These are phyloP conservation scores for Colletotrichum coccodes DNA, from an alignment of 2,329 filamentous ascomycete species.

Conservation along the genomic window DNA sequence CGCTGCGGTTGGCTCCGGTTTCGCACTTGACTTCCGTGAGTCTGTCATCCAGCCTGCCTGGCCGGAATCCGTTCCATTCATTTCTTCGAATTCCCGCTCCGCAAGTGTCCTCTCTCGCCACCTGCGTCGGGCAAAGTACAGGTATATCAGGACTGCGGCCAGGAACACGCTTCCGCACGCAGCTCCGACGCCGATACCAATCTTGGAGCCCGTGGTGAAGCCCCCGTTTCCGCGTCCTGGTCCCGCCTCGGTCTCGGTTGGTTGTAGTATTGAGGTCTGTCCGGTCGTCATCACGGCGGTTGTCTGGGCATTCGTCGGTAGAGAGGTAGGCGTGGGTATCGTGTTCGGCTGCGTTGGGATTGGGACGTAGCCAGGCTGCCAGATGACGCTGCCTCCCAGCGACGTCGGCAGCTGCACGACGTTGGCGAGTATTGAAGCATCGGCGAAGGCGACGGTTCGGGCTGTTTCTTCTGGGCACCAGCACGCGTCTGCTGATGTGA, in stretches of 20 bases:
- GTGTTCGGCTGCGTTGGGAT: constrained; percentile 13
- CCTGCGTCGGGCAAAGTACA: constrained; percentile 35
- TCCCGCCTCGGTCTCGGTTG: not conserved
- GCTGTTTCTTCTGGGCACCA: constrained; percentile 40
- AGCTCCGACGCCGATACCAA: constrained; percentile 37
- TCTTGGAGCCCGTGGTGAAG: constrained; percentile 38
- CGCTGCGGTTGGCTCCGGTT: not conserved
- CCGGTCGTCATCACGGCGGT: constrained; percentile 7
- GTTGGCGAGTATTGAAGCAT: constrained; percentile 37
- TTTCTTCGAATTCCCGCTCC: not conserved
- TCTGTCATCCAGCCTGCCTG: not conserved
- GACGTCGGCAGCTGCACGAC: constrained; percentile 40
- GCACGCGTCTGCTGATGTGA: constrained; percentile 40
- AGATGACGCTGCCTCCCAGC: constrained; percentile 39
- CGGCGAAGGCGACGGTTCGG: constrained; percentile 39
- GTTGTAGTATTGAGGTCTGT: not conserved
- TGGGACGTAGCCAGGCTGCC: constrained; percentile 38
- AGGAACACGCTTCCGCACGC: constrained; percentile 35
- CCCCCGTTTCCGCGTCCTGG: not conserved
- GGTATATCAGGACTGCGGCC: constrained; percentile 31
- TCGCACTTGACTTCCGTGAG: not conserved
- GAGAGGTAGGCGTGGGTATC: not conserved
- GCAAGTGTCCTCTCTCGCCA: not conserved
- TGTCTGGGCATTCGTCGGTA: not conserved
- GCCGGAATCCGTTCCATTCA: not conserved